Base-by-base conservation (phyloP, 2,329 filamentous ascomycete genomes). In the Claviceps fusiformis region DNA sequence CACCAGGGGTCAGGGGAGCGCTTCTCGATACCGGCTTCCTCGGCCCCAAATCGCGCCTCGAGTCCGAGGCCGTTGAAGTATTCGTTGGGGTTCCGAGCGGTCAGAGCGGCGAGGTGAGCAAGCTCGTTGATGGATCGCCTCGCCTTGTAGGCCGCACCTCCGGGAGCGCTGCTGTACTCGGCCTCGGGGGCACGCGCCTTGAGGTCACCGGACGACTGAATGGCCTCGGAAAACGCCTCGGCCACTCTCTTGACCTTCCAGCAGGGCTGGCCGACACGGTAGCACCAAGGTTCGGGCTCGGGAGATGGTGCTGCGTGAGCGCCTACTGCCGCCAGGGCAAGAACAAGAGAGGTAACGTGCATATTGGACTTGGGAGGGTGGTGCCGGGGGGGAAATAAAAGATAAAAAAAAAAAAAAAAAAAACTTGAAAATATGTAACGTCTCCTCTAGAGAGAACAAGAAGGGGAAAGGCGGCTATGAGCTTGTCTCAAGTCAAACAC, bases 101-200 rank as follows among this genome's bases (percentile, higher is more conserved):
- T 59, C 50, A 65, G 62, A 50, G 71, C 66, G 48, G 71, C 60
- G 54, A 71, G 52, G 54, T 62, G 59, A 59, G 70, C 69, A 46
- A 75, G 70, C 56, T 73, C 67, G 61, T 68, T 62, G 58, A 73
- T 54, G 58, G 68, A 64, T 56, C 69, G 64, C 59, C 68, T 66
- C 61, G 71, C 71, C 55, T 69, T 59, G 64, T 66, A 68, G 55
- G 71, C 69, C 53, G 67, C 63, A 37, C 65, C 64, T 44, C 66
- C 66, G 57, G 68, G 64, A 59, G 68, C 64, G 62, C 67, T 65
- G 60, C 64, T 66, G 59, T 59, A 56, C 39, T 63, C 59, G 39
- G 63, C 64, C 15, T 62, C 61, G 43, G 61, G 54, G 29, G 56
- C 55, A 48, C 69, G 68, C 33, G 63, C 57, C 41, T 61, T 50